Base-by-base conservation (phyloP, 805 yeast species). In the Grigorovia humatica region DNA sequence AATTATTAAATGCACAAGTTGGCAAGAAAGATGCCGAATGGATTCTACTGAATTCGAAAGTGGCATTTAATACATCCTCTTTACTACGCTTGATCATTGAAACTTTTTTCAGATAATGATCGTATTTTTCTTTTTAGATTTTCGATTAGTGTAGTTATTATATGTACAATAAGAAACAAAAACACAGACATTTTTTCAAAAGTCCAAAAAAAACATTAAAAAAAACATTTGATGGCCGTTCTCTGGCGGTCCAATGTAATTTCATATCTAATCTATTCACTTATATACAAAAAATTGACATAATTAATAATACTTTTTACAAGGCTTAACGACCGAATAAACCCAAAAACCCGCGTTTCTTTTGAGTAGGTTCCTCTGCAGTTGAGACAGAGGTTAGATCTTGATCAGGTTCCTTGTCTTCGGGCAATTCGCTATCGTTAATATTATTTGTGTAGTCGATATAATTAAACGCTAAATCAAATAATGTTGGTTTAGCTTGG, bases 381-480 rank as follows among this genome's bases (percentile, higher is more conserved):
- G 52, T 13, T 32, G 60, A 60, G 11, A 48, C 15, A 19, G 47
- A 48, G n/a, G 43, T 59, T 15, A 46, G 57, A n/a, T 56, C 59
- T 41, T 50, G 46, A 32, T 46, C 23, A n/a, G 30, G 12, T 35
- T 19, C 13, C 18, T n/a, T 38, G 13, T 20, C 45, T 9, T 32
- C 40, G 18, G 43, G 4, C 2, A 18, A 15, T 19, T 32, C 43
- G 13, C 17, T 17, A 30, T 32, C n/a, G 43, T 52, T 40, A 46
- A 64, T 43, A 38, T 52, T 40, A 46, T 65, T 43, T 15, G 70
- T 72, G 60, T 81, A 82, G 40, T 75, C 73, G 50, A 90, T 77
- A 62, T 86, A 89, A 65, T 89, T 90, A 73, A 75, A 90, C 0
- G 95, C 98, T 57, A 88, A 74, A 65, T 91, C 99, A 61, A 88